Conservation (phyloP, 805 yeast species). For the Metschnikowia lunata region DNA sequence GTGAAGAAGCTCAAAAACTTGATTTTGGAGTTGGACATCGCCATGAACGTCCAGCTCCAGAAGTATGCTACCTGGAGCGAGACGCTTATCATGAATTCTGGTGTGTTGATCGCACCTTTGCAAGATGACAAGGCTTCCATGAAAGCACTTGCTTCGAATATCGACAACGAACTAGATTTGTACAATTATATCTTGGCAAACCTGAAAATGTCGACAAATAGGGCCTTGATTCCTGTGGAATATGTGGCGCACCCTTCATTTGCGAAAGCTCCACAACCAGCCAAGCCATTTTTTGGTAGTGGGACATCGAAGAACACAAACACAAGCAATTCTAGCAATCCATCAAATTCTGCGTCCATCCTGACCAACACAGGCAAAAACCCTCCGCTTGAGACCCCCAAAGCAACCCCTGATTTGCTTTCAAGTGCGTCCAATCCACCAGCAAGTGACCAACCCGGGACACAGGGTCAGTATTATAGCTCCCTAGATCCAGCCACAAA, state of each 20-base stretch:
- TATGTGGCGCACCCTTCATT: slow-evolving; percentile 69
- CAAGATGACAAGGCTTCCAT: slow-evolving; percentile 55
- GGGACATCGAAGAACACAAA: neutral
- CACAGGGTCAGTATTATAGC: slow-evolving; percentile 10
- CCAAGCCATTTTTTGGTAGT: slow-evolving; percentile 30
- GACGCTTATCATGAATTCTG: slow-evolving; percentile 75
- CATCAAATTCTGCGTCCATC: neutral
- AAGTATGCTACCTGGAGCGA: slow-evolving; percentile 87
- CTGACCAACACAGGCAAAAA: neutral
- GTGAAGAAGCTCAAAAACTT: slow-evolving; percentile 69
- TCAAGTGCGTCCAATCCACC: slow-evolving; percentile 1
- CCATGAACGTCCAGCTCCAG: slow-evolving; percentile 81
- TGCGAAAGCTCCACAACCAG: slow-evolving; percentile 26
- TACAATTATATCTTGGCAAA: slow-evolving; percentile 60
- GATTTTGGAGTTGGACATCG: slow-evolving; percentile 83
- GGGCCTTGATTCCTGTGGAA: slow-evolving; percentile 59
- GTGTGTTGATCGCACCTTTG: slow-evolving; percentile 77
- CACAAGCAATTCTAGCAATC: neutral
- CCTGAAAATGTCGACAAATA: slow-evolving; percentile 34
- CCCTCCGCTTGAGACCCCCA: neutral
- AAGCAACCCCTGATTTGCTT: slow-evolving; percentile 1
- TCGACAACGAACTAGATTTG: slow-evolving; percentile 81
- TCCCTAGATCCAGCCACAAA: slow-evolving; percentile 35
- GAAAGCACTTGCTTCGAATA: slow-evolving; percentile 68
- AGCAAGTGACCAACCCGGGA: slow-evolving; percentile 4